A percentile compares a stretch with the other conserved stretches of the same genome.
Evolutionary conservation across 176 grass and related monocot genomes (phyloP).

Genomic region (Cymbopogon citratus): DNA sequence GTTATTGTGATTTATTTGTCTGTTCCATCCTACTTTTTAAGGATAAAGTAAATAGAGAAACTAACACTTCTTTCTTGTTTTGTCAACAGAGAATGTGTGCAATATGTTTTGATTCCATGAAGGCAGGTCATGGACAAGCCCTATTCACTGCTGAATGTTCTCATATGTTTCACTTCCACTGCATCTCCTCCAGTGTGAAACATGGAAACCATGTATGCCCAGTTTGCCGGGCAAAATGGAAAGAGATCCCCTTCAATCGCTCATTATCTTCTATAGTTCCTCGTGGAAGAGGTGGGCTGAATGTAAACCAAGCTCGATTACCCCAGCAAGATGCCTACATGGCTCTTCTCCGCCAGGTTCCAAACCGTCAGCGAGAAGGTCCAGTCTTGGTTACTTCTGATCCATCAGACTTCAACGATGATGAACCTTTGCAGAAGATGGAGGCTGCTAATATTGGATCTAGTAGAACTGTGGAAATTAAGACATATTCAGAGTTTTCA

Average conservation of each 20-base stretch:
- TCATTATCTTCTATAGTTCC: conserved; percentile 45
- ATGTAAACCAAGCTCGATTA: conserved; percentile 37
- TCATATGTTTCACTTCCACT: conserved; percentile 96
- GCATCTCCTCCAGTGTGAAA: conserved; percentile 89
- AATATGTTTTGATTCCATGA: conserved; percentile 94
- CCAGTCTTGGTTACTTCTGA: conserved; percentile 36
- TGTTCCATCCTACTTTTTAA: not conserved
- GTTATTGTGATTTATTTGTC: not conserved
- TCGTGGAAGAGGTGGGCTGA: conserved; percentile 42
- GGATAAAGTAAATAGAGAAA: not conserved
- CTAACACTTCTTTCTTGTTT: conserved; percentile 23
- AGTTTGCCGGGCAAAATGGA: conserved; percentile 92
- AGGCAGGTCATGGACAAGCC: conserved; percentile 73
- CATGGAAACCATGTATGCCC: conserved; percentile 88
- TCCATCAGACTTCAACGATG: conserved; percentile 67
- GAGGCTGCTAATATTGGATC: conserved; percentile 27
- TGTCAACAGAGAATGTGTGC: conserved; percentile 64
- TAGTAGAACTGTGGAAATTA: conserved; percentile 67
- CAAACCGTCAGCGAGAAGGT: conserved; percentile 38
- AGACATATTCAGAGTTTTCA: conserved; percentile 62
- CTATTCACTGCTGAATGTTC: conserved; percentile 98
- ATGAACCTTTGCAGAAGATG: conserved; percentile 67
- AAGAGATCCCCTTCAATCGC: conserved; percentile 69
- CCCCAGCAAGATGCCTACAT: conserved; percentile 55
- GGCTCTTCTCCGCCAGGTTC: conserved; percentile 43